These are phyloP conservation scores for Boletus patriciae DNA, from an alignment of 768 basidiomycete species.

Conservation along the genomic window DNA sequence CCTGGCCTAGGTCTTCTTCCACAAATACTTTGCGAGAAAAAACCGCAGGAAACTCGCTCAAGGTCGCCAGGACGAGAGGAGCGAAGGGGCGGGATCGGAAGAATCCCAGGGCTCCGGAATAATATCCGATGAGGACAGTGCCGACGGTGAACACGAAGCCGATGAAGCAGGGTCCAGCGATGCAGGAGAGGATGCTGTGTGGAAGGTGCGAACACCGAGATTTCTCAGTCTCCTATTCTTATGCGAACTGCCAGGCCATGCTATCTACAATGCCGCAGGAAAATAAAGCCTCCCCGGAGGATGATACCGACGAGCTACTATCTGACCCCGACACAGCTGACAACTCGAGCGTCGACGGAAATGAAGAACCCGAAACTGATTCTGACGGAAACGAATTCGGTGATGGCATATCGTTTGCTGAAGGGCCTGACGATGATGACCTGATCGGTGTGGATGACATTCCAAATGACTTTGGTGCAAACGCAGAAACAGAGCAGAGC, in stretches of 20 bases:
- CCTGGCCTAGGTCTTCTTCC: constrained; percentile 73
- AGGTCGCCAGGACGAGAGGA: constrained; percentile 35
- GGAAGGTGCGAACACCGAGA: constrained; percentile 64
- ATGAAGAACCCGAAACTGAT: constrained; percentile 26
- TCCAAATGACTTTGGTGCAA: constrained; percentile 56
- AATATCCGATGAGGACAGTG: constrained; percentile 17
- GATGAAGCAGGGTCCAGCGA: constrained; percentile 47
- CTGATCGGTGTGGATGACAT: constrained; percentile 57
- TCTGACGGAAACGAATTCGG: constrained; percentile 38
- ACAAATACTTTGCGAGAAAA: constrained; percentile 83
- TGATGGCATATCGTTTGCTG: constrained; percentile 54
- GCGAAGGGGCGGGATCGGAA: constrained; percentile 16
- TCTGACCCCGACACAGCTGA: constrained; percentile 32
- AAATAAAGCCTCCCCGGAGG: constrained; percentile 46
- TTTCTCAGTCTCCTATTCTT: neutral
- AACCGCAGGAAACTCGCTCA: constrained; percentile 52
- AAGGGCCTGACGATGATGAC: constrained; percentile 72
- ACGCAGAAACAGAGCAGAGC: constrained; percentile 29
- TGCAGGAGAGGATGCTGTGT: constrained; percentile 70
- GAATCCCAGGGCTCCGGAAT: constrained; percentile 29
- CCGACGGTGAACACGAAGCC: constrained; percentile 32
- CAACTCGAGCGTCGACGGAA: constrained; percentile 35
- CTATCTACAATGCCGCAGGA: constrained; percentile 76
- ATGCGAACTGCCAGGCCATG: constrained; percentile 63
- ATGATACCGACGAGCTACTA: constrained; percentile 30